Evolutionary conservation across 495 filamentous ascomycete species (phyloP), one percentile per base, ranked within the genome.

Genomic region (Xylaria bambusicola): DNA sequence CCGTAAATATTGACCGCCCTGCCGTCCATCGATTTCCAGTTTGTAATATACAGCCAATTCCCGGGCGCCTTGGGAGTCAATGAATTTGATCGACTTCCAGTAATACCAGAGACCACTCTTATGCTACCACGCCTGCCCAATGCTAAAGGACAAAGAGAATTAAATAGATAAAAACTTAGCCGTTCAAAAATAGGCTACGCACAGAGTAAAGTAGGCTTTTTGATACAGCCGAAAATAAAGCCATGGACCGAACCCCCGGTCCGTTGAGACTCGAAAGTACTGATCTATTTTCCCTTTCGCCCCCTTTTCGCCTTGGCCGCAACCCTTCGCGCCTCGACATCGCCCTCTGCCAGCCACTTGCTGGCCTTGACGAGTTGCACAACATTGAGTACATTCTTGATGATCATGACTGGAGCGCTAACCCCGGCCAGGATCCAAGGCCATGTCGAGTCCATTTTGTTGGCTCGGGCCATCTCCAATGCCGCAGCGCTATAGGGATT

Each of bases 291-390:
- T 7, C 24, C 48, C 56, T 69, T 65, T 20, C 9, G 27, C 5
- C 36, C 60, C 66, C 73, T 80, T 65, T 61, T 74, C 66, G 72
- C 78, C 51, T 72, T 77, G 15, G 79, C 76, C 38, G 72, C 68
- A 48, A 69, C 77, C 68, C 71, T 78, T 64, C 89, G 74, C 44
- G 80, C 73, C 67, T 79, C 71, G 13, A 84, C 66, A 67, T 98
- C 94, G 18, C 92, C 91, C 76, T 97, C 92, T 0, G 91, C 94
- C 47, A 98, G 76, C 89, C 92, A 97, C 66, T 84, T 84, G 74
- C 90, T 89, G 9, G 95, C 95, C 76, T 97, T 96, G 67, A 97
- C 85, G 53, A 99, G 80, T 76, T 99, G 95, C 42, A 98, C 80
- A 35, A 97, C 82, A 68, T 98, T 98, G 77, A 98, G 88, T 58